A percentile compares a stretch with the other conserved stretches of the same genome.
phyloP scores from a whole-genome alignment of 2,329 filamentous ascomycete genomes.

The Diaporthe sp. region DNA sequence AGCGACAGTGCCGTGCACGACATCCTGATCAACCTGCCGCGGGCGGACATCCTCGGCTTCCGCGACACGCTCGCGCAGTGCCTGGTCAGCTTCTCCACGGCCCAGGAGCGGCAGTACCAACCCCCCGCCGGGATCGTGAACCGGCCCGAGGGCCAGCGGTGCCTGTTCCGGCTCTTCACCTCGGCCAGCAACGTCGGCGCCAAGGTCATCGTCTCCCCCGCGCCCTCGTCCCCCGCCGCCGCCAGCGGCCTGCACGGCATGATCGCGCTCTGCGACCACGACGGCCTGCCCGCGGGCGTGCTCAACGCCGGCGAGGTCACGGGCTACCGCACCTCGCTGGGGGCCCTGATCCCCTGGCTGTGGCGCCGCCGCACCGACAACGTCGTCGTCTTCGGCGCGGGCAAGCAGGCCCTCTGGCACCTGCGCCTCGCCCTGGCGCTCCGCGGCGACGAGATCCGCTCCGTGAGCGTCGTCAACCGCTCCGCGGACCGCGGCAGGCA shows the following conservation, averaged over 20 bases:
- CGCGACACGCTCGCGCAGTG: constrained; percentile 9
- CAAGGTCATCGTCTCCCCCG: background rate
- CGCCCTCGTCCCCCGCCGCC: background rate
- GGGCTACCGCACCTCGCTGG: constrained; percentile 77
- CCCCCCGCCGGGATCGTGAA: constrained; percentile 5
- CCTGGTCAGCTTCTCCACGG: constrained; percentile 15
- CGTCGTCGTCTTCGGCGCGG: constrained; percentile 77
- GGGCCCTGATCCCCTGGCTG: constrained; percentile 73
- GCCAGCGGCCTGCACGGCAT: constrained; percentile 56
- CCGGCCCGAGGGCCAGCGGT: constrained; percentile 19
- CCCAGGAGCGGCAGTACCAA: background rate
- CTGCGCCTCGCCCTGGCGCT: constrained; percentile 75
- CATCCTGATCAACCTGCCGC: constrained; percentile 2
- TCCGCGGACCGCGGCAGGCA: constrained; percentile 46
- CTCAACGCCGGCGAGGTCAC: constrained; percentile 78
- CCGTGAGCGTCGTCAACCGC: constrained; percentile 53
- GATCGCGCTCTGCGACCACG: constrained; percentile 72
- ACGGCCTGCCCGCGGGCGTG: constrained; percentile 61
- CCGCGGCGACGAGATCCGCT: constrained; percentile 46
- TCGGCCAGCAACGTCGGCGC: background rate
- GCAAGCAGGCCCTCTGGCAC: constrained; percentile 81
- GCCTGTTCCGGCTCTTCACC: constrained; percentile 11
- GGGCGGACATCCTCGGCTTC: background rate
- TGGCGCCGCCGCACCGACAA: constrained; percentile 58
- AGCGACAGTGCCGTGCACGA: constrained; percentile 17